Evolutionary conservation across 805 yeast genomes (phyloP), one percentile per base, ranked within the genome.

Genomic region (Diddensiella transvaalensis): DNA sequence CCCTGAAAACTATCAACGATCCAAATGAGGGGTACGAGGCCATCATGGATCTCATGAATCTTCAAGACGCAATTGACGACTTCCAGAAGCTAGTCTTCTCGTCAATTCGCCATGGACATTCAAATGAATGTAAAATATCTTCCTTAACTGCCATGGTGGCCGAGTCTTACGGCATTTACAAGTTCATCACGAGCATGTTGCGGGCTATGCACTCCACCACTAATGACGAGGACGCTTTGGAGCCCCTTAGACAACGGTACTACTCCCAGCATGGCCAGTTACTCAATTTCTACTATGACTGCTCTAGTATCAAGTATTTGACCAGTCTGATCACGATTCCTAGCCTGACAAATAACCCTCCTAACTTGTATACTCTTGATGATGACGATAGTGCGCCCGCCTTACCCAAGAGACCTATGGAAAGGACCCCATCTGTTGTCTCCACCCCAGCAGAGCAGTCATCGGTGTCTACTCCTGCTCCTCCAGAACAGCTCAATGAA

Each of bases 11-110:
- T 2, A 95, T 87, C 33, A 83, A 87, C 59, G 96, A 91, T 65
- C 97, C 97, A 3, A 89, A 91, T 62, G 96, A 89, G 68, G 98
- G 98, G 4, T 90, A 85, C 64, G 96, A 91, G 62, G 82, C 95
- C 0, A 80, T 91, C 52, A 64, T 87, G 54, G 96, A 88, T 63
- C 72, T 91, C 59, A 83, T 88, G 87, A 79, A 80, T 40, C 71
- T 91, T 48, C 96, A 89, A 66, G 97, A 91, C 61, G 72, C 80
- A 18, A 78, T 89, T 46, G 91, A 87, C 62, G 85, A 83, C 52
- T 79, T 87, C 51, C 89, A 85, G 57, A 79, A 84, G 52, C 69
- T 86, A 35, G 77, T 90, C 8, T 85, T 91, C 62, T 82, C 95
- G 0, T 75, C 85, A 3, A 72, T 89, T 45, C 74, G 78, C 26